Percentiles rank a stretch among this genome's conserved stretches.
Evolutionary conservation across 2,329 filamentous ascomycete genomes (phyloP).

Genomic region (Paracorniculantispora psalliotae): DNA sequence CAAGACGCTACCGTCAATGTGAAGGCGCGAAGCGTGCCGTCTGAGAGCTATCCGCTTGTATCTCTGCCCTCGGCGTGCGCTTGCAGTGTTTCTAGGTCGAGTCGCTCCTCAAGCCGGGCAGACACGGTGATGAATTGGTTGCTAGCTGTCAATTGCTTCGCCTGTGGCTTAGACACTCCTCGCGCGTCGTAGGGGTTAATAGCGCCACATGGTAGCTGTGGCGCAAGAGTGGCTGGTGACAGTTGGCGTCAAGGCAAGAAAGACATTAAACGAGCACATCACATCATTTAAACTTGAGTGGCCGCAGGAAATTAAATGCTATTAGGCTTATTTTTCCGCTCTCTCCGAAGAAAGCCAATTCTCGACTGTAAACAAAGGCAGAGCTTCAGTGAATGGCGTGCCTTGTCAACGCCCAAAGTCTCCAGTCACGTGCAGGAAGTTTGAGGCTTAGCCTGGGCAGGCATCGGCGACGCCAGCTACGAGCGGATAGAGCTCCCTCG

Average conservation of each 20-base stretch:
- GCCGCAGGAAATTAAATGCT: not conserved
- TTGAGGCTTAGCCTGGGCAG: not conserved
- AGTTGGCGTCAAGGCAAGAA: not conserved
- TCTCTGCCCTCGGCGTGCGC: not conserved
- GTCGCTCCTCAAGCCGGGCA: not conserved
- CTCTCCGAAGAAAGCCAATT: no score
- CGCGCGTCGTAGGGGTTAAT: constrained; percentile 1
- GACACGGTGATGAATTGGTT: constrained; percentile 2
- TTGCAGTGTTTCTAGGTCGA: constrained; percentile 1
- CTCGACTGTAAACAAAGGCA: no score
- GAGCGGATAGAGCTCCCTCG: not conserved
- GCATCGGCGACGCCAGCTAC: not conserved
- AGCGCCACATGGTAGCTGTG: constrained; percentile 1
- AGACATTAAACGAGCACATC: not conserved
- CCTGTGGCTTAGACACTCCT: constrained; percentile 8
- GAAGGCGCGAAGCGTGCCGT: not conserved
- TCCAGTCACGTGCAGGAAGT: constrained; percentile 7
- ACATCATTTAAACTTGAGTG: not conserved
- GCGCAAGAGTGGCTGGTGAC: constrained; percentile 7
- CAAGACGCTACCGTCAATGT: not conserved
- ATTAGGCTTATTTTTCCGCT: no score
- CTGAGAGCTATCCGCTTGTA: not conserved
- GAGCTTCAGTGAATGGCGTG: no score
- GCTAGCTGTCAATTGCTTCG: constrained; percentile 8
- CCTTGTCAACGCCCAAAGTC: no score